Conservation (phyloP, 768 basidiomycete species). For the Cystofilobasidium bisporidii region DNA sequence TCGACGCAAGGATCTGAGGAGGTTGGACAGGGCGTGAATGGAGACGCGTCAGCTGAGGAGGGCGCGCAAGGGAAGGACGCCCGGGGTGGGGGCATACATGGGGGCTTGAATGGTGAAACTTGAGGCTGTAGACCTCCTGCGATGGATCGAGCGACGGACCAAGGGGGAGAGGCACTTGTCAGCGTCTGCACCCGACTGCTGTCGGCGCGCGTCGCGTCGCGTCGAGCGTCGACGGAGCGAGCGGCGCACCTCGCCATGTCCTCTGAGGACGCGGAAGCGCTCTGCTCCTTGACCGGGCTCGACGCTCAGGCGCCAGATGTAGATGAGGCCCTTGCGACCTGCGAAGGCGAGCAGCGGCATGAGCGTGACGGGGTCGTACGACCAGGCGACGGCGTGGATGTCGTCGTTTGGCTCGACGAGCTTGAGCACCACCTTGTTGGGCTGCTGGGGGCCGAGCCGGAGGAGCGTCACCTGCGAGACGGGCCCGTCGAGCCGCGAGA, state of each 20-base stretch:
- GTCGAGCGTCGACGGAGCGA: neutral
- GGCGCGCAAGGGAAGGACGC: no score
- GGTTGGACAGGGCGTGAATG: no score
- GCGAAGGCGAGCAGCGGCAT: slow-evolving; percentile 33
- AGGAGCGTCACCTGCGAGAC: slow-evolving; percentile 16
- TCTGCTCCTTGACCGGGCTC: neutral
- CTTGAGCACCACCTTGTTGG: slow-evolving; percentile 10
- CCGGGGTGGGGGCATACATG: slow-evolving; percentile 24
- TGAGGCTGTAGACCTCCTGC: slow-evolving; percentile 31
- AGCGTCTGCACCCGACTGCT: no score
- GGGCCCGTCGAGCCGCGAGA: no score
- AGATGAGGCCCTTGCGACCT: slow-evolving; percentile 31
- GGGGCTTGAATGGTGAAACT: slow-evolving; percentile 27
- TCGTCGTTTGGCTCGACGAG: slow-evolving; percentile 27
- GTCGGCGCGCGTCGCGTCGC: neutral
- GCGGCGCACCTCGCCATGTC: slow-evolving; percentile 36
- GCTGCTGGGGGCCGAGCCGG: neutral
- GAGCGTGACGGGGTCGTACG: slow-evolving; percentile 31
- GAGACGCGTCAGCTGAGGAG: no score
- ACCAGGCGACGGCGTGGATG: slow-evolving; percentile 33
- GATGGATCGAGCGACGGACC: neutral
- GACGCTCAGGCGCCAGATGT: slow-evolving; percentile 30
- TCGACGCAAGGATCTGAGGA: slow-evolving; percentile 36
- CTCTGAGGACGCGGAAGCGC: slow-evolving; percentile 29
- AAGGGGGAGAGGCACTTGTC: no score